Evolutionary conservation across 768 basidiomycete species (phyloP).

Genomic region (Rhodotorula babjevae): DNA sequence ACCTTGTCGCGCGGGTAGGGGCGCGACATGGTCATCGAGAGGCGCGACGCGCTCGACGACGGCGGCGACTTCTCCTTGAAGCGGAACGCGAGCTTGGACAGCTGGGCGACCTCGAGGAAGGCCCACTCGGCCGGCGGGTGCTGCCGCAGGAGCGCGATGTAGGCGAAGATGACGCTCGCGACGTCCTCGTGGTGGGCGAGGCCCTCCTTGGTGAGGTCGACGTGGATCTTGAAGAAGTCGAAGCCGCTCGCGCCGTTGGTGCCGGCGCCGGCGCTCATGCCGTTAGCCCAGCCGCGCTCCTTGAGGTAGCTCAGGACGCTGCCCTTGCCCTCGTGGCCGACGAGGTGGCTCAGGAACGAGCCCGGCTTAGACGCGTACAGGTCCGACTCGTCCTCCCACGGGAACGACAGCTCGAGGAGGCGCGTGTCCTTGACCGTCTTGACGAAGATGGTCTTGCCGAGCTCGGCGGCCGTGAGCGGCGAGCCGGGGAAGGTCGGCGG

Average conservation of each 20-base stretch:
- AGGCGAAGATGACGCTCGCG: conserved; percentile 68
- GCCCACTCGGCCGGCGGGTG: conserved; percentile 53
- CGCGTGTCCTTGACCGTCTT: conserved; percentile 50
- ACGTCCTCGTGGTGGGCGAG: conserved; percentile 74
- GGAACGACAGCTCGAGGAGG: conserved; percentile 49
- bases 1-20: conserved; percentile 74
- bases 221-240: conserved; percentile 78
- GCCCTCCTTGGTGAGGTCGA: conserved; percentile 76
- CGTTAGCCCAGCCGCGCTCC: conserved; percentile 45
- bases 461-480: conserved; percentile 38
- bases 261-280: conserved; percentile 63
- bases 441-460: conserved; percentile 46
- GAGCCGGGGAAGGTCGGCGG: conserved; percentile 39
- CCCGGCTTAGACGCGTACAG: conserved; percentile 68
- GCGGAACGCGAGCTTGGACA: conserved; percentile 71
- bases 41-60: conserved; percentile 69
- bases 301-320: conserved; percentile 81
- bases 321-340: conserved; percentile 69
- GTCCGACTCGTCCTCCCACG: conserved; percentile 48
- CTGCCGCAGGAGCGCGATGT: conserved; percentile 52
- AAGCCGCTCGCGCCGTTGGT: conserved; percentile 64
- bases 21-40: conserved; percentile 70
- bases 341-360: conserved; percentile 64
- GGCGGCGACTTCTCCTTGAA: conserved; percentile 80
- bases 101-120: conserved; percentile 67